Evolutionary conservation across 106 monocot species (phyloP), one percentile per base, ranked within the genome.

Genomic region (Agapanthus africanus): DNA sequence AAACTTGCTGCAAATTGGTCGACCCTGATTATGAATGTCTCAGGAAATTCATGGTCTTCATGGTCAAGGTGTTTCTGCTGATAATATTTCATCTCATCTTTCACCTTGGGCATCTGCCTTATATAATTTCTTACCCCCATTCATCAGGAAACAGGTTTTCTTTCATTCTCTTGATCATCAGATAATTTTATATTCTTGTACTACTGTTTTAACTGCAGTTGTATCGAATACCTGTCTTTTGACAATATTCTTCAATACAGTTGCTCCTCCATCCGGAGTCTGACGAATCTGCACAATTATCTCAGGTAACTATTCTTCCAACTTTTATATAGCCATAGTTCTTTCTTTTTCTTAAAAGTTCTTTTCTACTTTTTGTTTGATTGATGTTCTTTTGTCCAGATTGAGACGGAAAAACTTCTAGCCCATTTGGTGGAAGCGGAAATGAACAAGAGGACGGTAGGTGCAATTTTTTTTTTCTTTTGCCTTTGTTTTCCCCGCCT

Each of bases 101-200:
- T 95, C 95, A 70, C 95, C 91, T 37, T 91, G 91, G 95, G 95
- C 95, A 42, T 88, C 95, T 74, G 95, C 95, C 16, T 77, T 95
- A 37, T 88, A 91, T 66, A 81, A 88, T 59, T 91, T 91, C 78
- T 79, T 95, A 65, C 91, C 95, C 36, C 84, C 84, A 57, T 95
- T 88, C 67, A 80, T 95, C 16, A 86, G 84, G 76, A 88, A 78
- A 79, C 84, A 95, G 91, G 91, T 95, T 56, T 37, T 18, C 27
- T 23, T 79, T 38, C 13, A 38, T 38, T 38, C 33, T n/a, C 25
- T 65, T 34, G 18, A 69, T 16, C 14, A 52, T 13, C 14, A 38
- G 32, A 71, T 60, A 14, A 50, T 49, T 49, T 65, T 31, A 40
- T 3, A 16, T 13, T 37, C 16, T 57, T 68, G 1, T 25, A 31